Base-by-base conservation (phyloP, 1,284 basidiomycete species). In the Abortiporus biennis region DNA sequence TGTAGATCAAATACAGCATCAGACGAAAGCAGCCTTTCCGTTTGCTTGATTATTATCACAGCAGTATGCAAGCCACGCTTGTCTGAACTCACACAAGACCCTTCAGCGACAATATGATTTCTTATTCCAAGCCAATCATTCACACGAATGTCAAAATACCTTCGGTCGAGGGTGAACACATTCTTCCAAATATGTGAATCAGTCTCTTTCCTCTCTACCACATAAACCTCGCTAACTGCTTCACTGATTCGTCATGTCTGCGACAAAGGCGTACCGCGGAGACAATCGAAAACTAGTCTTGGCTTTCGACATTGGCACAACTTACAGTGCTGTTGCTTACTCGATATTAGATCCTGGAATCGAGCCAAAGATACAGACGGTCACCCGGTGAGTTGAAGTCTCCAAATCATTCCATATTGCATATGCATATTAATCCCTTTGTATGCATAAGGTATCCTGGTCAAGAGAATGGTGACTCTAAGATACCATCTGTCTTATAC, bases 401-500 rank as follows among this genome's bases (percentile, higher is more conserved):
- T n/a, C n/a, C n/a, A n/a, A n/a, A n/a, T n/a, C n/a, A n/a, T n/a
- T n/a, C n/a, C n/a, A n/a, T n/a, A n/a, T n/a, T n/a, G n/a, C n/a
- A n/a, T n/a, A n/a, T n/a, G n/a, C n/a, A n/a, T n/a, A n/a, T n/a
- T n/a, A n/a, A n/a, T n/a, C n/a, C n/a, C n/a, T n/a, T n/a, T n/a
- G n/a, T n/a, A n/a, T n/a, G n/a, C n/a, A n/a, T n/a, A 37, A 72
- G 72, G 34, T 70, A 63, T 43, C 68, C 68, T 9, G 66, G 63
- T 0, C 67, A 71, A 45, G 62, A 67, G 34, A 57, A 66, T 44
- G 61, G 67, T 2, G 61, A 75, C 38, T 69, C 66, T 3, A 79
- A 78, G 53, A 75, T 80, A 20, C 78, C 77, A 4, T 71, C 74
- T 0, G 60, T 78, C 21, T 54, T 80, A 9, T 78, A 68, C 48